Conservation (phyloP, 345 rosid species). For the Boechera divaricarpa region DNA sequence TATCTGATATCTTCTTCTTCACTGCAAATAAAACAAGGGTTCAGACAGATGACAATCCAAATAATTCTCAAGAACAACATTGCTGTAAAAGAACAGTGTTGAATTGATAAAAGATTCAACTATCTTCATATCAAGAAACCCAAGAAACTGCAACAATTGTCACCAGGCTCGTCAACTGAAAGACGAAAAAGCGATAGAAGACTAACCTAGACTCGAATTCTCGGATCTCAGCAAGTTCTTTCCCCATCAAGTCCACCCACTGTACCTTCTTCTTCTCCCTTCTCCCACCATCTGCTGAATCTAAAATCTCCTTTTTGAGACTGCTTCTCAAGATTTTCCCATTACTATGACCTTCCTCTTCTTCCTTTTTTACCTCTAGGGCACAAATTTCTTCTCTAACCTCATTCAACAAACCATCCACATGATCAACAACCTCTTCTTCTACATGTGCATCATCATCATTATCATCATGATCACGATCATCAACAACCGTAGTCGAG, state of each 20-base stretch:
- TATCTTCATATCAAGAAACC: constrained; percentile 2
- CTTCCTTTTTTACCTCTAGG: constrained; percentile 39
- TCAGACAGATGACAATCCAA: constrained; percentile 19
- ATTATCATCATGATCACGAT: constrained; percentile 19
- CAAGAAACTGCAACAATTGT: background rate
- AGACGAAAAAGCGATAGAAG: background rate
- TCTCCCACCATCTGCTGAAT: constrained; percentile 38
- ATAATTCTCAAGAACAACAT: constrained; percentile 4
- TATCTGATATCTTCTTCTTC: constrained; percentile 56
- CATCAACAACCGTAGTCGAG: constrained; percentile 41
- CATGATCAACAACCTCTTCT: constrained; percentile 41
- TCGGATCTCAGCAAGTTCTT: constrained; percentile 75
- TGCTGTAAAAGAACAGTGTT: background rate
- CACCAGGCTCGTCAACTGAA: background rate
- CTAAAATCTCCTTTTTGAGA: constrained; percentile 51
- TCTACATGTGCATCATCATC: constrained; percentile 38
- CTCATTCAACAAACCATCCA: constrained; percentile 45
- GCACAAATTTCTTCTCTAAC: constrained; percentile 47
- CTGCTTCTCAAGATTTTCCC: constrained; percentile 55
- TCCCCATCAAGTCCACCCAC: constrained; percentile 82
- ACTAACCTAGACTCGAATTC: constrained; percentile 75
- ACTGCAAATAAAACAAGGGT: constrained; percentile 43
- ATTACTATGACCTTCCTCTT: constrained; percentile 28
- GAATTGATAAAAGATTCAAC: constrained; percentile 10
- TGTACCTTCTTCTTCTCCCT: constrained; percentile 67